Percentiles rank a stretch among this genome's conserved stretches.
Conservation (phyloP, 2,329 filamentous ascomycete genomes). For the Xylaria sp. region DNA sequence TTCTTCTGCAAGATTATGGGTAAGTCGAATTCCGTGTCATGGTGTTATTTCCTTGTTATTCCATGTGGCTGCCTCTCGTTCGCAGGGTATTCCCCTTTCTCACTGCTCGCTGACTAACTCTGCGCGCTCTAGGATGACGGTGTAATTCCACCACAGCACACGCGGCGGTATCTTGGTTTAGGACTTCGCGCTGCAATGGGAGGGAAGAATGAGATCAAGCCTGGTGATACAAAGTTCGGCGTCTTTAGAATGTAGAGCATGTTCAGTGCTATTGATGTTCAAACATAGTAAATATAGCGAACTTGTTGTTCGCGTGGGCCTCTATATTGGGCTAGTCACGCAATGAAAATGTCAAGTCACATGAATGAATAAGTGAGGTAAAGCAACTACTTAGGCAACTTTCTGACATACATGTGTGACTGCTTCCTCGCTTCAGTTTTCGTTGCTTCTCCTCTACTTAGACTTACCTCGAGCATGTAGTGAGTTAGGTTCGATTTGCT, state of each 20-base stretch:
- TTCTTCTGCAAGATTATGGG: slow-evolving; percentile 91
- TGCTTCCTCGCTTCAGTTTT: neutral
- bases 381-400: neutral
- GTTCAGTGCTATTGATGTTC: slow-evolving; percentile 13
- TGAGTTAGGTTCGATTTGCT: too few relatives aligned
- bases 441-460: neutral
- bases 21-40: slow-evolving; percentile 51
- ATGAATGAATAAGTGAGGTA: neutral
- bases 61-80: neutral
- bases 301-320: slow-evolving; percentile 15
- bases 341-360: slow-evolving; percentile 8
- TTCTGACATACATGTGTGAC: slow-evolving; percentile 2
- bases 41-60: slow-evolving; percentile 12
- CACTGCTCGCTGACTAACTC: slow-evolving; percentile 26
- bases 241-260: slow-evolving; percentile 81
- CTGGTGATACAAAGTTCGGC: slow-evolving; percentile 76
- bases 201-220: slow-evolving; percentile 70
- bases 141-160: slow-evolving; percentile 81
- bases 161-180: slow-evolving; percentile 76
- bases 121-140: slow-evolving; percentile 73
- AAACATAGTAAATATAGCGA: slow-evolving; percentile 15
- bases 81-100: neutral
- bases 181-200: slow-evolving; percentile 78
- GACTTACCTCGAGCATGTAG: too few relatives aligned
- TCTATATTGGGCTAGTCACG: neutral